These are phyloP conservation scores for Simplicillium sp. DNA, from an alignment of 2,329 filamentous ascomycete species.

Conservation along the genomic window DNA sequence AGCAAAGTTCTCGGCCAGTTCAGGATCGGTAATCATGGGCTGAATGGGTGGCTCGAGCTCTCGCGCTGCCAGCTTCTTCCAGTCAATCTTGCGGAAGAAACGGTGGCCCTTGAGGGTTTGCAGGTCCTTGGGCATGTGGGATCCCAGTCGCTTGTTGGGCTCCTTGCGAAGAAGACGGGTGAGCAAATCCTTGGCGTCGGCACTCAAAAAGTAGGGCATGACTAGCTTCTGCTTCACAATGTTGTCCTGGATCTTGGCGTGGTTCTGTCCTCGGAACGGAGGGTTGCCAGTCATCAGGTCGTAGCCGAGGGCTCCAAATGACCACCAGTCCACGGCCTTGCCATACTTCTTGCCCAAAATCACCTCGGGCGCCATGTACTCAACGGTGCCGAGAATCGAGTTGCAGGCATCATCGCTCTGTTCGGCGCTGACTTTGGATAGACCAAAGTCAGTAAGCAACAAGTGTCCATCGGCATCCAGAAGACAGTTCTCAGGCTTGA, in stretches of 20 bases:
- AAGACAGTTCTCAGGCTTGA: slow-evolving; percentile 97
- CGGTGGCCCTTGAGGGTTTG: slow-evolving; percentile 80
- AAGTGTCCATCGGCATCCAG: slow-evolving; percentile 86
- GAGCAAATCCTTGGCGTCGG: slow-evolving; percentile 89
- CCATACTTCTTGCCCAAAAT: slow-evolving; percentile 83
- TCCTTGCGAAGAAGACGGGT: slow-evolving; percentile 87
- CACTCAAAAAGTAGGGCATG: slow-evolving; percentile 81
- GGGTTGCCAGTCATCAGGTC: slow-evolving; percentile 89
- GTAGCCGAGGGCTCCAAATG: slow-evolving; percentile 82
- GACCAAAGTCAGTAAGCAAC: slow-evolving; percentile 89
- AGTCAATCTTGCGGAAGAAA: slow-evolving; percentile 96
- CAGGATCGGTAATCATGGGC: slow-evolving; percentile 89
- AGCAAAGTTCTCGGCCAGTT: slow-evolving; percentile 92
- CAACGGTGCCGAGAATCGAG: slow-evolving; percentile 87
- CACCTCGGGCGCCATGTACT: slow-evolving; percentile 98
- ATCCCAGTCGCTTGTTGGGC: slow-evolving; percentile 78
- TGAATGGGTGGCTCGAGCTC: slow-evolving; percentile 84
- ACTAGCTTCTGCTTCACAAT: slow-evolving; percentile 87
- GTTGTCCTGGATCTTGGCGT: slow-evolving; percentile 91
- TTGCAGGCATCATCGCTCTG: slow-evolving; percentile 57
- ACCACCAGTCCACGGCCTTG: slow-evolving; percentile 98
- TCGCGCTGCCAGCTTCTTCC: slow-evolving; percentile 73
- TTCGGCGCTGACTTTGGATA: slow-evolving; percentile 86
- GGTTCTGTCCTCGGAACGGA: slow-evolving; percentile 83
- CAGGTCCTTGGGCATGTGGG: slow-evolving; percentile 82